Base-by-base conservation (phyloP, 139 green algal genomes). In the Asterochloris sp. region DNA sequence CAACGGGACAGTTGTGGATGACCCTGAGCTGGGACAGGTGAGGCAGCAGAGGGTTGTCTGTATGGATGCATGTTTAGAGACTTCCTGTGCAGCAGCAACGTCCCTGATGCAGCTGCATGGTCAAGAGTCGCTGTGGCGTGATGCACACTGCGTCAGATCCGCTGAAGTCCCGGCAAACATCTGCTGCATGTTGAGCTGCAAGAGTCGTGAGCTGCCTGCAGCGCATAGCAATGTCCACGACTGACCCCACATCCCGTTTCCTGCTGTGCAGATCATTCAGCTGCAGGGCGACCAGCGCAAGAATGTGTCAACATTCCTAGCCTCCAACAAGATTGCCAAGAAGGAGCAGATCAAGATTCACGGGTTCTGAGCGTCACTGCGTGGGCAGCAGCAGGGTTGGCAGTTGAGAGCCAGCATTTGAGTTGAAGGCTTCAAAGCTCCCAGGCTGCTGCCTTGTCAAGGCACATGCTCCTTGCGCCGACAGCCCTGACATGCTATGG, bases 221-320 rank as follows among this genome's bases (percentile, higher is more conserved):
- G 66, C 66, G 38, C 38, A 54, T 54, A 54, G 38, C 6, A 54
- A 10, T 54, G 4, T 54, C 38, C 38, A 54, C 6, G 38, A 54
- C 38, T 54, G 38, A 54, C 38, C 6, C 38, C 1, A 76, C 24
- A 38, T 54, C 14, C 24, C 26, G 4, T 19, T 10, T 76, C 19
- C n/a, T 15, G n/a, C n/a, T 66, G 24, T 80, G 66, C 88, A 94
- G 86, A 91, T 98, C 69, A 98, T 99, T 69, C 97, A 99, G 92
- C 92, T 99, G 76, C 97, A 99, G 86, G 97, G 97, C 61, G 97
- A 99, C 87, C 97, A 99, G 93, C 94, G 97, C 85, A 99, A 99
- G 90, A 98, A 99, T 88, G 95, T 99, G n/a, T 90, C 87, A 10
- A 88, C 95, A 73, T 99, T 99, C 85, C 83, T 99, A 73, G 85